Evolutionary conservation across 106 monocot species (phyloP), one percentile per base, ranked within the genome.

Genomic region (Phalaenopsis aphrodite): DNA sequence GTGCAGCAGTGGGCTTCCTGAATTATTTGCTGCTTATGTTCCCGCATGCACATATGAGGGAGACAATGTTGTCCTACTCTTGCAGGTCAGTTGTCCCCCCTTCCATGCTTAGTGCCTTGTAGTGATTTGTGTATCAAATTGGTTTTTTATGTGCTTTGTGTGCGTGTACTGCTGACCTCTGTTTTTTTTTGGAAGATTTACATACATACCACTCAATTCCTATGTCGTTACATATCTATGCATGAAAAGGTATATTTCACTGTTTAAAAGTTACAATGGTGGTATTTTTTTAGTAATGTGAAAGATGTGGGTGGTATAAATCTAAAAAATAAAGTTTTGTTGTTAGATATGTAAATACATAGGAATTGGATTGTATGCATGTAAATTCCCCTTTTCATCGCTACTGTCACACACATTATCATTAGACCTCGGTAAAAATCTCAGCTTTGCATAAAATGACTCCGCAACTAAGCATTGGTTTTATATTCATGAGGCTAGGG

Each of bases 21-120:
- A 97, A 78, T 86, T 97, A 72, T 97, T 97, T 87, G 92, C 97
- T 79, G 92, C 89, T 2, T 97, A 94, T 85, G 94, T 97, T 85
- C 97, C 97, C 49, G 78, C 97, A 15, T 97, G 97, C 84, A 97
- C 97, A 67, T 97, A 97, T 77, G 97, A 97, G 77, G 97, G 97
- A 61, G 97, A 97, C 75, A 97, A 97, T 77, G 61, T 88, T 79
- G 94, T 97, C 74, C 81, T 97, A 67, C 88, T 97, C 49, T 84
- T 97, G 77, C 96, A 97, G 92, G 96, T 97, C 42, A 45, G 8
- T n/a, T 46, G 79, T 24, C 56, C 48, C 37, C 75, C 83, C 49
- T 52, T 30, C 30, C 19, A 36, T 71, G 15, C 71, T 12, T 41
- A 45, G 39, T 15, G 6, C 10, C 8, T 72, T 72, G 9, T 72